Percentiles rank a stretch among this genome's conserved stretches.
Conservation (phyloP, 192 early-diverging fungal species). For the Gryganskiella cystojenkinii region DNA sequence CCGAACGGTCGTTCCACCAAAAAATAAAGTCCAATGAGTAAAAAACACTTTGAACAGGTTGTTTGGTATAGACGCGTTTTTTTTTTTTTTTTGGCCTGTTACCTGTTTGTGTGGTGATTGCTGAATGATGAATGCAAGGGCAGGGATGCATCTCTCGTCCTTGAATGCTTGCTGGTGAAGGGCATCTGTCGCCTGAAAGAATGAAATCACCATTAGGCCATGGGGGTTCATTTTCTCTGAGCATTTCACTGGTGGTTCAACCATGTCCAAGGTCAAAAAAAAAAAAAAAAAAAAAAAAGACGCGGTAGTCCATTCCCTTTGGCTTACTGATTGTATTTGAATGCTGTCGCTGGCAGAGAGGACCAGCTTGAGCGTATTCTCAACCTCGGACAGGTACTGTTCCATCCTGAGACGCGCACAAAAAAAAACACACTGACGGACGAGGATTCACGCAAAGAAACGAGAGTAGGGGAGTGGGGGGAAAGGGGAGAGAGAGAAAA, state of each 20-base stretch:
- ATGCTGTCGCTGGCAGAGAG: too few relatives aligned
- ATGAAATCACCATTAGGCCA: not conserved
- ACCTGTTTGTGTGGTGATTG: constrained; percentile 66
- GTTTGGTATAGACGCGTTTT: not conserved
- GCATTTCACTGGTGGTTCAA: too few relatives aligned
- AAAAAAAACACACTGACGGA: too few relatives aligned
- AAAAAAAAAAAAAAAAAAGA: constrained; percentile 11
- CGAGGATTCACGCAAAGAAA: too few relatives aligned
- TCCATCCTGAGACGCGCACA: too few relatives aligned
- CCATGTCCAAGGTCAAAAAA: not conserved
- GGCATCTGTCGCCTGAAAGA: not conserved
- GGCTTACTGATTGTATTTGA: too few relatives aligned
- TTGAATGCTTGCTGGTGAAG: constrained; percentile 55
- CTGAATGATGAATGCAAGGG: constrained; percentile 75
- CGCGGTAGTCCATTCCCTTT: too few relatives aligned
- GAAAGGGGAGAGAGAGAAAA: too few relatives aligned
- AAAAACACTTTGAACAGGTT: not conserved
- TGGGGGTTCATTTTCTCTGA: too few relatives aligned
- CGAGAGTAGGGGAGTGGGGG: too few relatives aligned
- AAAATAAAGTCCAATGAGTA: not conserved
- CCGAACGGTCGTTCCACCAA: not conserved
- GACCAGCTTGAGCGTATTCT: too few relatives aligned
- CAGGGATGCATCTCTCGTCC: constrained; percentile 77
- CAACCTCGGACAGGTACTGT: too few relatives aligned
- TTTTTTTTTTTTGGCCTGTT: not conserved